Conservation (phyloP, 2,329 filamentous ascomycete species). For the Cadophora sp. region DNA sequence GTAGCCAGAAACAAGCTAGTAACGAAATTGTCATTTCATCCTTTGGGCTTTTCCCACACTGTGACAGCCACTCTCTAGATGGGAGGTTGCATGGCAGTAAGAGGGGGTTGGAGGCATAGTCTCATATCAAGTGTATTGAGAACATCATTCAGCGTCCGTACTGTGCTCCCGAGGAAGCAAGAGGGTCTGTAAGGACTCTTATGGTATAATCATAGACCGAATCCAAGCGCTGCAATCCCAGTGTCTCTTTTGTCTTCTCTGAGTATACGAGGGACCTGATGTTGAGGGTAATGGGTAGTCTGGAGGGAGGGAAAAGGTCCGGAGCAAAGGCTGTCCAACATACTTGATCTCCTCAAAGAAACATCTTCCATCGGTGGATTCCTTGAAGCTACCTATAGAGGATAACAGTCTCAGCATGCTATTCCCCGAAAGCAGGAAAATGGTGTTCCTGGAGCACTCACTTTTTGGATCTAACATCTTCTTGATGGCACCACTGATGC, state of each 20-base stretch:
- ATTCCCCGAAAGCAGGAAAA: background rate
- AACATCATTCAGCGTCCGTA: slow-evolving; percentile 45
- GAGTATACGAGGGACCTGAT: background rate
- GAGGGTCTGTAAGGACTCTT: slow-evolving; percentile 44
- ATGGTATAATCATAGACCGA: slow-evolving; percentile 44
- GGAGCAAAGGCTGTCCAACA: slow-evolving; percentile 40
- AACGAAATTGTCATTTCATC: background rate
- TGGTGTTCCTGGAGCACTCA: slow-evolving; percentile 45
- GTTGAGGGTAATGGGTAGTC: background rate
- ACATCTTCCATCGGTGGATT: slow-evolving; percentile 69
- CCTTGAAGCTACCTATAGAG: slow-evolving; percentile 64
- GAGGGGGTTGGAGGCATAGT: slow-evolving; percentile 34
- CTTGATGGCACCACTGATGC: slow-evolving; percentile 74
- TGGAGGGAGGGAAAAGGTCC: background rate
- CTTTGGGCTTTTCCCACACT: slow-evolving; percentile 18
- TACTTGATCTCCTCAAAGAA: slow-evolving; percentile 78
- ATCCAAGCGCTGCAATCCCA: slow-evolving; percentile 7
- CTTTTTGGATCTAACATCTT: slow-evolving; percentile 76
- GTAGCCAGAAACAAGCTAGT: slow-evolving; percentile 4
- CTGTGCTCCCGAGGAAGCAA: slow-evolving; percentile 31
- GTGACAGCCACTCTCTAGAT: slow-evolving; percentile 7
- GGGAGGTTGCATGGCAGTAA: background rate
- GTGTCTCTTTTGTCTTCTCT: background rate
- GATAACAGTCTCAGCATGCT: background rate
- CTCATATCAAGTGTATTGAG: slow-evolving; percentile 71